Evolutionary conservation across 768 basidiomycete genomes (phyloP), one percentile per base, ranked within the genome.

Genomic region (Mycena capillaripes): DNA sequence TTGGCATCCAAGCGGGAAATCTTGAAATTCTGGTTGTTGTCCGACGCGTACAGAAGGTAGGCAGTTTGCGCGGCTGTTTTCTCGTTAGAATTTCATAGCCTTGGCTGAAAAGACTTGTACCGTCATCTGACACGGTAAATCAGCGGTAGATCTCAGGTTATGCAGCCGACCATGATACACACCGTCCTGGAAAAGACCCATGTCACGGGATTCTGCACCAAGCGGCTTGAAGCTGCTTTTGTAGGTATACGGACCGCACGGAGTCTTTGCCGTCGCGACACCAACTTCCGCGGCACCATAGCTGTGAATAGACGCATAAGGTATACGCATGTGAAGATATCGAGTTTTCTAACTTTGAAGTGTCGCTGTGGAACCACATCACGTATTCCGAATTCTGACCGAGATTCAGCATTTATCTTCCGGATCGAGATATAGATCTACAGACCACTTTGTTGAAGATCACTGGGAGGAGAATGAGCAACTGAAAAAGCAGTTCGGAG

Each of bases 331-430:
- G n/a, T 30, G 25, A 36, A 52, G 27, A n/a, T 3, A 25, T 40
- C 21, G 12, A 40, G 16, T 17, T 8, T 76, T 78, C 82, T 50
- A 71, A 90, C 90, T 89, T 87, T 71, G 88, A 89, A 27, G 83
- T 84, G 75, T 92, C 90, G 11, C 89, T 90, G 78, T 92, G 90
- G 82, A 92, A 92, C 90, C 90, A 92, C 90, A 92, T 90, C 25
- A 91, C 90, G 76, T 90, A 91, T 82, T 90, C 88, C 9, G 82
- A 82, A 74, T 87, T 90, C 89, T 91, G 38, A 10, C 52, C 65
- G 60, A 63, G 19, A 42, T 62, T 59, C 21, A 61, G 27, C 55
- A 36, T 30, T 16, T n/a, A 7, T 52, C 42, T 25, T 23, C 10
- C 4, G 27, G 52, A 30, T 11, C 38, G 14, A 40, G 27, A 34